These are phyloP conservation scores for Didymella arachidicola DNA, from an alignment of 2,329 filamentous ascomycete species.

Conservation along the genomic window DNA sequence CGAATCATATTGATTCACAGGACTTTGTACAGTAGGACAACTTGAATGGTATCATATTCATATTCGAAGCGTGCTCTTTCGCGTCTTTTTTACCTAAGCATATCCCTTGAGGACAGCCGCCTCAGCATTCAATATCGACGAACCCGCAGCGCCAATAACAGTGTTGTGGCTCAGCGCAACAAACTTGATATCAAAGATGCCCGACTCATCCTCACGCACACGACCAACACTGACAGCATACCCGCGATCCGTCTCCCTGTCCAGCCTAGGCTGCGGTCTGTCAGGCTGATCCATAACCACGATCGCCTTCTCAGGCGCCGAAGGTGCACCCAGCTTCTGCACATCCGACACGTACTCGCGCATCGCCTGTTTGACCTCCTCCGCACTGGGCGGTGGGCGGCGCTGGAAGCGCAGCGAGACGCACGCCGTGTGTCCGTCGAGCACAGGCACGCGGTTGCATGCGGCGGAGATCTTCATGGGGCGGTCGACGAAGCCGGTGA, in stretches of 20 bases:
- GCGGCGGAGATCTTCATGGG: constrained; percentile 80
- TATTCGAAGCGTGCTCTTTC: neutral
- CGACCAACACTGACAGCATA: constrained; percentile 93
- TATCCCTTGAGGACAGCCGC: constrained; percentile 90
- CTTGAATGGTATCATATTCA: constrained; percentile 2
- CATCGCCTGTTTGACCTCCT: constrained; percentile 80
- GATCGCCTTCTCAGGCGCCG: constrained; percentile 82
- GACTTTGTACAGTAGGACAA: too few species aligned
- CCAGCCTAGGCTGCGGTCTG: constrained; percentile 87
- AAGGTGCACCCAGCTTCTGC: constrained; percentile 83
- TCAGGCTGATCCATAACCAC: constrained; percentile 89
- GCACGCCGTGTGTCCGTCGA: constrained; percentile 95
- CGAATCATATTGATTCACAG: too few species aligned
- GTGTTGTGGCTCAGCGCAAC: constrained; percentile 91
- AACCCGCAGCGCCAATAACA: constrained; percentile 94
- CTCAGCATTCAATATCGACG: constrained; percentile 93
- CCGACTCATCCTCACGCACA: constrained; percentile 82
- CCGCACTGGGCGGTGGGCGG: constrained; percentile 75
- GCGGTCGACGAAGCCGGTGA: constrained; percentile 80
- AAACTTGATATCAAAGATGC: constrained; percentile 94
- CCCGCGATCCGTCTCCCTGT: constrained; percentile 82
- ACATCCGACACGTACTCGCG: constrained; percentile 83
- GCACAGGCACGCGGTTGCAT: constrained; percentile 92
- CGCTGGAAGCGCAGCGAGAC: constrained; percentile 84
- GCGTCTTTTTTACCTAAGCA: constrained; percentile 52